A percentile compares a stretch with the other conserved stretches of the same genome.
These are phyloP conservation scores for Mycena capillaripes DNA, from an alignment of 768 basidiomycete species.

Conservation along the genomic window DNA sequence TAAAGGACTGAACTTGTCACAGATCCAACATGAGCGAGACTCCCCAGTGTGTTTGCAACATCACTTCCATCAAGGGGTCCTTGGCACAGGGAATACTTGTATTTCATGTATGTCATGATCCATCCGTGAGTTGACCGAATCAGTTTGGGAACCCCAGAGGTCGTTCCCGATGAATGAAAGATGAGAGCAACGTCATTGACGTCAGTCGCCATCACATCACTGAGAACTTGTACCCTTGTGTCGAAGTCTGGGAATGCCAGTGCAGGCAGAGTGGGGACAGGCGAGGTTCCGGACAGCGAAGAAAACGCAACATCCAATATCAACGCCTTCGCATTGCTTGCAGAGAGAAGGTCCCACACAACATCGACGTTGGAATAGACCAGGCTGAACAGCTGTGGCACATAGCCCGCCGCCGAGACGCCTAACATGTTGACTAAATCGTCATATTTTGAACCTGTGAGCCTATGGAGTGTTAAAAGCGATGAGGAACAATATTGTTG, in stretches of 20 bases:
- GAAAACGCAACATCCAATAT: neutral
- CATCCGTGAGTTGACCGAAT: neutral
- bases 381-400: slow-evolving; percentile 6
- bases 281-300: neutral
- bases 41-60: slow-evolving; percentile 1
- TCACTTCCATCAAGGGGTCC: neutral
- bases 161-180: neutral
- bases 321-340: neutral
- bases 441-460: neutral
- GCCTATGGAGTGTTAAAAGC: neutral
- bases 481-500: no score
- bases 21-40: slow-evolving; percentile 2
- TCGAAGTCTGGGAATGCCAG: neutral
- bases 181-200: neutral
- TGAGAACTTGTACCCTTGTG: no score
- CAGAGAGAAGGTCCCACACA: neutral
- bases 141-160: slow-evolving; percentile 5
- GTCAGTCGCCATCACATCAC: no score
- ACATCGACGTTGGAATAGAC: neutral
- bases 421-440: slow-evolving; percentile 7
- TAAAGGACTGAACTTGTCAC: neutral
- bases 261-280: neutral
- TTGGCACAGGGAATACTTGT: neutral
- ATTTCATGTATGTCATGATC: neutral
- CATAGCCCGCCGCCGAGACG: neutral